These are phyloP conservation scores for Limtongozyma cylindracea DNA, from an alignment of 805 yeast genomes.

Conservation along the genomic window DNA sequence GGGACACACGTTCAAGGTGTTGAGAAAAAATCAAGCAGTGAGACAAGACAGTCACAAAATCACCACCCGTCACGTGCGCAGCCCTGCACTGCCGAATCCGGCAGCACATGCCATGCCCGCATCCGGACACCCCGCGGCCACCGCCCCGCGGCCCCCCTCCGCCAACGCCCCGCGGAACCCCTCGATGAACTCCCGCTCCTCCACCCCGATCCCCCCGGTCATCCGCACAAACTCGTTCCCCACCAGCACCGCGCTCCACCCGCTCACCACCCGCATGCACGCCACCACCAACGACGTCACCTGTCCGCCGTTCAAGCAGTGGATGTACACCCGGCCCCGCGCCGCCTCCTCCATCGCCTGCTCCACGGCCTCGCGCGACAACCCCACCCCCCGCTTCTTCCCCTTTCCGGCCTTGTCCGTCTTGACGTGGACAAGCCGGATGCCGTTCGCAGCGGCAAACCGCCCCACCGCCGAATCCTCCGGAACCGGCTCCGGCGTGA, in stretches of 20 bases:
- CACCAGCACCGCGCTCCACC: slow-evolving; percentile 79
- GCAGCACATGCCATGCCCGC: slow-evolving; percentile 29
- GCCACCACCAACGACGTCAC: slow-evolving; percentile 69
- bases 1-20: too few relatives aligned
- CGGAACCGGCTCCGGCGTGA: slow-evolving; percentile 59
- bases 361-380: slow-evolving; percentile 36
- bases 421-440: slow-evolving; percentile 41
- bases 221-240: slow-evolving; percentile 64
- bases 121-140: slow-evolving; percentile 44
- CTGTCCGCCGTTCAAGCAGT: slow-evolving; percentile 79
- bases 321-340: slow-evolving; percentile 52
- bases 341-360: slow-evolving; percentile 32
- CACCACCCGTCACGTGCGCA: too few relatives aligned
- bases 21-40: too few relatives aligned
- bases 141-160: slow-evolving; percentile 17
- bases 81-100: too few relatives aligned
- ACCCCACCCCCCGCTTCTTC: slow-evolving; percentile 64
- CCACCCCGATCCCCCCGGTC: slow-evolving; percentile 53
- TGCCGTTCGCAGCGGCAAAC: slow-evolving; percentile 29
- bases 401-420: slow-evolving; percentile 48
- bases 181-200: slow-evolving; percentile 69
- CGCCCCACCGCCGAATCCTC: too few relatives aligned
- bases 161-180: slow-evolving; percentile 41
- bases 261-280: slow-evolving; percentile 56
- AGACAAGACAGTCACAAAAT: too few relatives aligned